Evolutionary conservation across 352 stramenopile species (phyloP), one percentile per base, ranked within the genome.

Genomic region (Pythium sp.): DNA sequence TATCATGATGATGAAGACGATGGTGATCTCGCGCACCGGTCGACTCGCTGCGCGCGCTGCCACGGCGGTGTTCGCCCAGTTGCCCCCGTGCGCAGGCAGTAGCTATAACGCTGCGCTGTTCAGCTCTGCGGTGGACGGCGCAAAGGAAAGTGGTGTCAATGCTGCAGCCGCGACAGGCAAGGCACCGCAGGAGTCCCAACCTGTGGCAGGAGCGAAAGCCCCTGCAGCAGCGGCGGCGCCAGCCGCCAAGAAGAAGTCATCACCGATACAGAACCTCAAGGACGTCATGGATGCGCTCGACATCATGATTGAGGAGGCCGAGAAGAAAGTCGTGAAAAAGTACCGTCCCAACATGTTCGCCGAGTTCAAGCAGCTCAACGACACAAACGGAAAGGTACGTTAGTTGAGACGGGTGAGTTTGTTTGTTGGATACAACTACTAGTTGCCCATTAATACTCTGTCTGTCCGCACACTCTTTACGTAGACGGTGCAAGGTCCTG

Each of bases 351-450:
- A 95, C 63, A 93, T 93, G 79, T 94, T 95, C 60, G 85, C 76
- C 60, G 88, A 95, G 76, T 94, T 94, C 74, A 95, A 95, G 75
- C 78, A 91, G 73, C 86, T 93, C 68, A 95, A 95, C 74, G 88
- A 95, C 70, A 95, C 83, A 53, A 77, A 90, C 51, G 88, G 88
- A 28, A 95, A 95, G 73, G 78, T 80, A 22, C 15, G 30, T 32
- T 32, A 6, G 30, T 32, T 32, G 30, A 32, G 30, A 32, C 30
- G 30, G 5, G 30, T 32, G 30, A 32, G 30, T 4, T 32, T 32
- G 30, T 32, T 32, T 5, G 8, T 22, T 36, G 24, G 30, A 24
- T 38, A 30, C 30, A 32, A 32, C 30, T 32, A 32, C 30, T 32
- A 32, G 30, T 32, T 32, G 30, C 3, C 38, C 38, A 46, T 12